Percentiles rank a stretch among this genome's conserved stretches.
Conservation (phyloP, 2,329 filamentous ascomycete genomes). For the Pseudodiploospora longispora region DNA sequence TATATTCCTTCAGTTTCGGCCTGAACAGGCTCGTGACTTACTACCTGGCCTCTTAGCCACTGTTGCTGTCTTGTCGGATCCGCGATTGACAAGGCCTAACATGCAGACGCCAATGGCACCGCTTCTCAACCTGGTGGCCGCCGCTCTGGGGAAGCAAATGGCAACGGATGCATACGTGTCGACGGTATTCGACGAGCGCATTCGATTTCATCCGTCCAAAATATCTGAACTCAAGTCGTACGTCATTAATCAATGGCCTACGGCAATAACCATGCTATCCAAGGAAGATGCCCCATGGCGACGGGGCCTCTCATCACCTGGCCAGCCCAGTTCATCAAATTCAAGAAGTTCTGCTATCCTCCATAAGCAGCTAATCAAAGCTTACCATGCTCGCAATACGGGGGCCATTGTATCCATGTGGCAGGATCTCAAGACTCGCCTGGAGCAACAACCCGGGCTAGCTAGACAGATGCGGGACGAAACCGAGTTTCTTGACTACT, state of each 20-base stretch:
- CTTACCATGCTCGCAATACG: slow-evolving; percentile 21
- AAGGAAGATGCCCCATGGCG: slow-evolving; percentile 16
- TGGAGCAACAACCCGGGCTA: slow-evolving; percentile 18
- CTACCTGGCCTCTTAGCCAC: slow-evolving; percentile 26
- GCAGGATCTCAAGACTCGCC: slow-evolving; percentile 20
- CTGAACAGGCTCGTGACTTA: slow-evolving; percentile 16
- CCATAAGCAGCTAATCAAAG: slow-evolving; percentile 21
- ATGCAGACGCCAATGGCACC: slow-evolving; percentile 17
- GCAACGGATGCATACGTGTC: slow-evolving; percentile 14
- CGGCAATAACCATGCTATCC: slow-evolving; percentile 15
- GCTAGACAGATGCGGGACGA: slow-evolving; percentile 21
- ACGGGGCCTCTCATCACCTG: not conserved
- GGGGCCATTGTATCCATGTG: slow-evolving; percentile 24
- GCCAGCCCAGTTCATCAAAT: not conserved
- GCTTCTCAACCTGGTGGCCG: slow-evolving; percentile 19
- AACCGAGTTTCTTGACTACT: slow-evolving; percentile 30
- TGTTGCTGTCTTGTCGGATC: slow-evolving; percentile 22
- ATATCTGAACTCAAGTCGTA: slow-evolving; percentile 17
- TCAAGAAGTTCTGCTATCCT: slow-evolving; percentile 11
- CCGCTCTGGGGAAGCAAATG: slow-evolving; percentile 12
- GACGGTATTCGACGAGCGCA: slow-evolving; percentile 10
- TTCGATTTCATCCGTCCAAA: slow-evolving; percentile 12
- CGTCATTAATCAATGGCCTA: slow-evolving; percentile 21
- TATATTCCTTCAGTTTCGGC: slow-evolving; percentile 23
- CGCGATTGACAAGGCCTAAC: slow-evolving; percentile 8